Evolutionary conservation across 176 grass and related monocot species (phyloP), one percentile per base, ranked within the genome.

Genomic region (Dendrocalamus sinicus): DNA sequence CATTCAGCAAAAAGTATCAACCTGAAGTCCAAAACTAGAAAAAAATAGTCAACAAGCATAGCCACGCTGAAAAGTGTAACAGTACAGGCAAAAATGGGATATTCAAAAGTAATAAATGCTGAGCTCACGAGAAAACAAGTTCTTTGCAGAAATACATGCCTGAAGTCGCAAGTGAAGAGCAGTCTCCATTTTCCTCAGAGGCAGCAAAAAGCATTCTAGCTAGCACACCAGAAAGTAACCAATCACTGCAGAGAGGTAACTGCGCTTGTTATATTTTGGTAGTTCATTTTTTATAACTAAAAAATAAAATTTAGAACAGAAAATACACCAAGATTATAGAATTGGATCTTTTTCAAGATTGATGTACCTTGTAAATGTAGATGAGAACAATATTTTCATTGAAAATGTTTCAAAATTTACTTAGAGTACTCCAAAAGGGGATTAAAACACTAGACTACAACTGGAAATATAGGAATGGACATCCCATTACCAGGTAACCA

Each of bases 181-280:
- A 93, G 67, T 92, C 89, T 67, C 92, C 88, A 39, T 86, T 84
- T 81, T 86, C 88, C 57, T 90, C 91, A 30, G 85, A 89, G 37
- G 92, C 86, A 52, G 86, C 81, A 82, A 95, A 92, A 79, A 98
- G 47, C 84, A 95, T 91, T 85, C 91, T 94, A 77, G 86, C 81
- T 72, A 98, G 78, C 23, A 88, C 90, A 78, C 83, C 89, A 79
- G 95, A 98, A 54, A 98, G 93, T 74, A 94, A 83, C 96, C 96
- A 98, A 59, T 89, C 83, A 85, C 89, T 92, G 87, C 92, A 91
- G 67, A 83, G 75, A 87, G 63, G 15, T 39, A 80, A 68, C 12
- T 80, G 47, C 30, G 45, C 7, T 67, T 67, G 47, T 84, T 73
- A 84, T 48, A 6, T 62, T 54, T 73, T 28, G 22, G 51, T 40